Evolutionary conservation across 1,284 basidiomycete species (phyloP).

Genomic region (Trichosporon sp.): DNA sequence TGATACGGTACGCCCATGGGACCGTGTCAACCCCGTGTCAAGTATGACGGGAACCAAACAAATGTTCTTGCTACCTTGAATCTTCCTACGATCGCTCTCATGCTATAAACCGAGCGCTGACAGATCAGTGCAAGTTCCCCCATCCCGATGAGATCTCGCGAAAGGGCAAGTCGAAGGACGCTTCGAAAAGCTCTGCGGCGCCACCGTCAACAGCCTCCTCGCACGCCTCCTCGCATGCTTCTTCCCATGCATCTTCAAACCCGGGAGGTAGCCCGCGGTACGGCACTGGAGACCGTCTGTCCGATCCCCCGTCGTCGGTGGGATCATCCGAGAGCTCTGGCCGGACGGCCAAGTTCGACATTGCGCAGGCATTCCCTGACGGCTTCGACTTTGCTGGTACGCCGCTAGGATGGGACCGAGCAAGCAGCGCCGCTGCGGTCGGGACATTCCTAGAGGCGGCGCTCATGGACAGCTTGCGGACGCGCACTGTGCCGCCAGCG

Average conservation of each 20-base stretch:
- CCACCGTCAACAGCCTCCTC: background rate
- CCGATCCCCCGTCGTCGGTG: background rate
- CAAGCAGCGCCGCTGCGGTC: slow-evolving; percentile 15
- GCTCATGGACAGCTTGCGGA: background rate
- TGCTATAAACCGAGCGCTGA: background rate
- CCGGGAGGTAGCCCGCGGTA: background rate
- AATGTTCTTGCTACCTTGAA: no score
- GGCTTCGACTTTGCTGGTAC: slow-evolving; percentile 9
- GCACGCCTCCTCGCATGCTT: background rate
- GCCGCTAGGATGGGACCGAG: slow-evolving; percentile 16
- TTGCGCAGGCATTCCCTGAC: slow-evolving; percentile 12
- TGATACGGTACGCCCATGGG: no score
- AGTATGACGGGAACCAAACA: no score
- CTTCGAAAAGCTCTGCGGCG: background rate
- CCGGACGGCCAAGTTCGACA: slow-evolving; percentile 5
- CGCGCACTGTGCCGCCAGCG: background rate
- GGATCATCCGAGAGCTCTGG: background rate
- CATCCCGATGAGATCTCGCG: slow-evolving; percentile 19
- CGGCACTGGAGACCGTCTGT: background rate
- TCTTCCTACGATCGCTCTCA: no score
- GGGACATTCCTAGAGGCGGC: background rate
- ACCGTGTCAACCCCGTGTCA: no score
- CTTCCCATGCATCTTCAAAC: background rate
- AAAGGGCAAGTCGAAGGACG: slow-evolving; percentile 10
- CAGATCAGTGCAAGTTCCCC: slow-evolving; percentile 32